Percentiles rank a stretch among this genome's conserved stretches.
phyloP scores from a whole-genome alignment of 805 yeast species.

The Pichia sporocuriosa region DNA sequence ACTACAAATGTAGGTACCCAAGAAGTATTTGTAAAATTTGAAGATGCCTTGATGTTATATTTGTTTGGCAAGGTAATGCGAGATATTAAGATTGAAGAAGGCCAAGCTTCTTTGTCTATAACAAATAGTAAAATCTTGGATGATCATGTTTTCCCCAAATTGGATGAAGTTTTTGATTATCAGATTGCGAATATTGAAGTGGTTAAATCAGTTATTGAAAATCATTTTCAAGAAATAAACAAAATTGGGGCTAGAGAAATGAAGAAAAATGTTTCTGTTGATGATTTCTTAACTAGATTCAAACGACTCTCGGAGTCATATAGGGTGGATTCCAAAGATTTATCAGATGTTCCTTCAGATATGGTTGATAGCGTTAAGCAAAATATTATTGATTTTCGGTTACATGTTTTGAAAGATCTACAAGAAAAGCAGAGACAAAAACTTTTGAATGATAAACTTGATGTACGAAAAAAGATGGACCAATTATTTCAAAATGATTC shows the following conservation, averaged over 20 bases:
- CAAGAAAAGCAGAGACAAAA: constrained; percentile 44
- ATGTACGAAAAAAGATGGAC: constrained; percentile 32
- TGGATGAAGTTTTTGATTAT: background rate
- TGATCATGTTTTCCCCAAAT: background rate
- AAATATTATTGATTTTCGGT: constrained; percentile 50
- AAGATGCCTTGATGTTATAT: constrained; percentile 23
- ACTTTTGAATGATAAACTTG: constrained; percentile 39
- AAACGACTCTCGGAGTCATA: constrained; percentile 27
- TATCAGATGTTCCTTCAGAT: constrained; percentile 50
- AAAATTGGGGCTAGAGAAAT: constrained; percentile 1
- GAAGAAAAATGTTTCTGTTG: constrained; percentile 1
- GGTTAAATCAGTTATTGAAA: background rate
- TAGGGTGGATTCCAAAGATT: constrained; percentile 49
- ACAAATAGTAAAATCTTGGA: constrained; percentile 1
- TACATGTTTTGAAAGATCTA: constrained; percentile 47
- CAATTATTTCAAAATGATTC: no score
- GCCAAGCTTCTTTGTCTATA: constrained; percentile 1
- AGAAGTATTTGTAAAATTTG: constrained; percentile 23
- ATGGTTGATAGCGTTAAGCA: constrained; percentile 45
- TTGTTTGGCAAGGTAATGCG: constrained; percentile 16
- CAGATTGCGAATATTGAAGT: background rate
- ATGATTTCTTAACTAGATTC: constrained; percentile 12
- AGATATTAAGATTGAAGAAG: constrained; percentile 2
- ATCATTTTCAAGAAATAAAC: background rate
- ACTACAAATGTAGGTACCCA: constrained; percentile 14